Conservation (phyloP, 2,329 filamentous ascomycete genomes). For the Paracamarosporium sp. region DNA sequence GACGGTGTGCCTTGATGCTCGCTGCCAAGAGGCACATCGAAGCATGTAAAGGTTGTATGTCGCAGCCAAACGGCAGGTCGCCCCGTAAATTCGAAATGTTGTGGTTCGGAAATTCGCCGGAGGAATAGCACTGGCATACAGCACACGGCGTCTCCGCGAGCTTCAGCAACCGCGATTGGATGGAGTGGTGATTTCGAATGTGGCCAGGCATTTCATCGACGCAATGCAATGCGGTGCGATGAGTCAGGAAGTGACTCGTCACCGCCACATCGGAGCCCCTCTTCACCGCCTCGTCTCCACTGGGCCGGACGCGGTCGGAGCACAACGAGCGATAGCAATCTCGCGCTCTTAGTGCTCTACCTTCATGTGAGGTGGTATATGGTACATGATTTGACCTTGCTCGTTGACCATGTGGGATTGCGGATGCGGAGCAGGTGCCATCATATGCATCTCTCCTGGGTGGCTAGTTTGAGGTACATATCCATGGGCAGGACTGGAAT, state of each 20-base stretch:
- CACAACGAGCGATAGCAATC: not conserved
- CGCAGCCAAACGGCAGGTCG: not conserved
- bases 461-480: constrained; percentile 45
- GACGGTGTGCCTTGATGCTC: not conserved
- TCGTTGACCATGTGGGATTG: constrained; percentile 48
- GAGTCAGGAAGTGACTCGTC: not conserved
- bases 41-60: not conserved
- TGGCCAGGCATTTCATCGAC: not conserved
- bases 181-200: not conserved
- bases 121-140: not conserved
- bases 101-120: not conserved
- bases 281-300: constrained; percentile 11
- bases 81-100: not conserved
- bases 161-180: not conserved
- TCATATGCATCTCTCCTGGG: constrained; percentile 45
- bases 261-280: not conserved
- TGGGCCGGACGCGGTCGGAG: not conserved
- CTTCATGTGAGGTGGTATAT: constrained; percentile 49
- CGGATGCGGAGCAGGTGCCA: constrained; percentile 40
- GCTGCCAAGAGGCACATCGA: not conserved
- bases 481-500: constrained; percentile 32
- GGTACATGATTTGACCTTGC: constrained; percentile 50
- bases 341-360: constrained; percentile 41
- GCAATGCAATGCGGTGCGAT: not conserved
- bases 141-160: not conserved